Evolutionary conservation across 768 basidiomycete species (phyloP), one percentile per base, ranked within the genome.

Genomic region (Lactifluus subvellereus): DNA sequence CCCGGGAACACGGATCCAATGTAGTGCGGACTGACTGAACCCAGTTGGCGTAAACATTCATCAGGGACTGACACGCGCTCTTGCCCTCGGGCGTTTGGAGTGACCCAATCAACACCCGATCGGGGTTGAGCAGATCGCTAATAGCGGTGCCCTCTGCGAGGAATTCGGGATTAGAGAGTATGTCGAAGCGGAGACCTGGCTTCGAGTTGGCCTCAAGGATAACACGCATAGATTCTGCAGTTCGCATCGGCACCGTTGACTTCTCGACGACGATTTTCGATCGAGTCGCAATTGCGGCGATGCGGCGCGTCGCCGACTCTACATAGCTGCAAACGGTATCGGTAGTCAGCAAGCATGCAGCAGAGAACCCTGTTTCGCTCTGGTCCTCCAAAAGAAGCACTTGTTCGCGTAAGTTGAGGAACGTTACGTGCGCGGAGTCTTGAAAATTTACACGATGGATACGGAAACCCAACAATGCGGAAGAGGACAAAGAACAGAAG

Each of bases 251-350:
- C 9, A 99, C 97, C 5, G 97, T 99, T 16, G 96, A 98, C 76
- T 99, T 99, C 73, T 99, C 97, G 64, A 99, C 95, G 57, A 99
- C 97, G 70, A 99, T 98, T 81, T 99, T 99, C 74, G 85, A 89
- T 1, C 89, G 86, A 27, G 79, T 88, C 52, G 97, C 92, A 61
- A 98, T 89, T 49, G 84, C 84, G 48, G 97, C 97, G 68, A 99
- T 98, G 69, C 89, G 90, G 69, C 97, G 92, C 33, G 97, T 99
- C 56, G 96, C 97, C 35, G 89, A 84, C 72, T 99, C 97, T 66
- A 99, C 91, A 76, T 96, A 98, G 80, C 96, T 98, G 54, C 55
- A 49, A 43, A 43, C 4, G 51, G 10, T 27, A 51, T 38, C 33
- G 32, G 16, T 8, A 43, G 3, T 40, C 49, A 71, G 40, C 69